Percentiles rank a stretch among this genome's conserved stretches.
These are phyloP conservation scores for Trametes pubescens DNA, from an alignment of 1,284 basidiomycete species.

Conservation along the genomic window DNA sequence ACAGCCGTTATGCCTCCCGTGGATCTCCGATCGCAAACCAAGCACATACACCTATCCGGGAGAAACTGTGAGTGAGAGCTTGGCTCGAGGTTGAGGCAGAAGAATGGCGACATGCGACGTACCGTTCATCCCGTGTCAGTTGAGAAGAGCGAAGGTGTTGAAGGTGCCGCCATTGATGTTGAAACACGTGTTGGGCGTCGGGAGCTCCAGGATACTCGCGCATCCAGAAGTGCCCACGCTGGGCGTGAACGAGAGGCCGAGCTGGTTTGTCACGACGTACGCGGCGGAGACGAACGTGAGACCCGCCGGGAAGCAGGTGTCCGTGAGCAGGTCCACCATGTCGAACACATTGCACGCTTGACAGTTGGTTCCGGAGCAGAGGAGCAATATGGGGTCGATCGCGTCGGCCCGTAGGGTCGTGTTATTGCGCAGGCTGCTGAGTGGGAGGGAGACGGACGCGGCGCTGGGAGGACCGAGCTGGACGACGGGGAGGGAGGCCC, in stretches of 20 bases:
- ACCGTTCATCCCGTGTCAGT: neutral
- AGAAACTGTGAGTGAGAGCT: neutral
- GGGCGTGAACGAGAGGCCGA: neutral
- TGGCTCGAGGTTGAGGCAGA: neutral
- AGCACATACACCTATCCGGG: neutral
- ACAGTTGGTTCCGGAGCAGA: neutral
- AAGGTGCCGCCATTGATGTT: slow-evolving; percentile 5
- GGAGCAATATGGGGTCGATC: slow-evolving; percentile 11
- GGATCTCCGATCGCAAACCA: too few relatives aligned
- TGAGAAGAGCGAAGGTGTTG: neutral
- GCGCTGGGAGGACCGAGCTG: slow-evolving; percentile 8
- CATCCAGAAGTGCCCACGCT: neutral
- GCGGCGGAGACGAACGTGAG: slow-evolving; percentile 9
- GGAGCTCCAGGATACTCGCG: neutral
- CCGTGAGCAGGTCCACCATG: slow-evolving; percentile 1
- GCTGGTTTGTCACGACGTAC: slow-evolving; percentile 7
- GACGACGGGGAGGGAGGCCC: slow-evolving; percentile 21
- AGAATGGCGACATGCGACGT: neutral
- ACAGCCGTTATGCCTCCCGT: too few relatives aligned
- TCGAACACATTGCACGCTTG: slow-evolving; percentile 14
- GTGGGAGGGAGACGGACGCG: slow-evolving; percentile 5
- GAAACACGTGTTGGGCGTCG: slow-evolving; percentile 13
- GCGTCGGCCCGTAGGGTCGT: neutral
- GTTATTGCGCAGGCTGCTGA: neutral
- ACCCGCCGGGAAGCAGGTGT: slow-evolving; percentile 2